Percentiles rank a stretch among this genome's conserved stretches.
These are phyloP conservation scores for Auricularia sp. DNA, from an alignment of 768 basidiomycete species.

Conservation along the genomic window DNA sequence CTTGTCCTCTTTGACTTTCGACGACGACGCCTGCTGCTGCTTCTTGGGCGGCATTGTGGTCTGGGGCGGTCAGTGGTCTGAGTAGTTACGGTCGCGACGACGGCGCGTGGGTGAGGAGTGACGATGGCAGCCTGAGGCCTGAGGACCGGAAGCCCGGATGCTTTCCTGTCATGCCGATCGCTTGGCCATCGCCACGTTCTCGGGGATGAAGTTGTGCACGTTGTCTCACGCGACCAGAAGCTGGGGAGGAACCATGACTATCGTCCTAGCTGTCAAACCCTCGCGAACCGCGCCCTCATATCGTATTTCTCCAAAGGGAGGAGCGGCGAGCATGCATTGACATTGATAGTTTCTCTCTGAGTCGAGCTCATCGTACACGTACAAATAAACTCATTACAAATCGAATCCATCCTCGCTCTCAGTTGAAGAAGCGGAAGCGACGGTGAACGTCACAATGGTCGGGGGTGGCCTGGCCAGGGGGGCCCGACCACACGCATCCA, in stretches of 20 bases:
- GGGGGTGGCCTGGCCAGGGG: neutral
- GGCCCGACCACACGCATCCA: neutral
- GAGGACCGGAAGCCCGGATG: neutral
- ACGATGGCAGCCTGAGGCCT: neutral
- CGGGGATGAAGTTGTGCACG: too few relatives aligned
- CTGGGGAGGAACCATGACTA: too few relatives aligned
- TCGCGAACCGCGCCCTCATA: too few relatives aligned
- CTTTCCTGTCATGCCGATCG: neutral
- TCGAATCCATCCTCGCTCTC: neutral
- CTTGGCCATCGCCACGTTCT: too few relatives aligned
- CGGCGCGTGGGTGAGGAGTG: neutral
- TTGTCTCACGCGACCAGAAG: too few relatives aligned
- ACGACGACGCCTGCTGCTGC: conserved; percentile 41
- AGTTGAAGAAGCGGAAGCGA: neutral
- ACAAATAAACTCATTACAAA: neutral
- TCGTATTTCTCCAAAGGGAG: too few relatives aligned
- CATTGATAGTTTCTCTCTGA: too few relatives aligned
- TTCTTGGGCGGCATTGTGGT: conserved; percentile 71
- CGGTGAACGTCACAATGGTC: neutral
- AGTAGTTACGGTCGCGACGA: neutral
- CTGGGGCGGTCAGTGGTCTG: neutral
- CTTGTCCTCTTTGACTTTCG: conserved; percentile 77
- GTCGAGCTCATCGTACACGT: too few relatives aligned
- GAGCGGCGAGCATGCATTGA: too few relatives aligned
- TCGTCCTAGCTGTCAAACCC: too few relatives aligned